phyloP scores from a whole-genome alignment of 2,329 filamentous ascomycete genomes.

The Ceratocystis alfenasii region DNA sequence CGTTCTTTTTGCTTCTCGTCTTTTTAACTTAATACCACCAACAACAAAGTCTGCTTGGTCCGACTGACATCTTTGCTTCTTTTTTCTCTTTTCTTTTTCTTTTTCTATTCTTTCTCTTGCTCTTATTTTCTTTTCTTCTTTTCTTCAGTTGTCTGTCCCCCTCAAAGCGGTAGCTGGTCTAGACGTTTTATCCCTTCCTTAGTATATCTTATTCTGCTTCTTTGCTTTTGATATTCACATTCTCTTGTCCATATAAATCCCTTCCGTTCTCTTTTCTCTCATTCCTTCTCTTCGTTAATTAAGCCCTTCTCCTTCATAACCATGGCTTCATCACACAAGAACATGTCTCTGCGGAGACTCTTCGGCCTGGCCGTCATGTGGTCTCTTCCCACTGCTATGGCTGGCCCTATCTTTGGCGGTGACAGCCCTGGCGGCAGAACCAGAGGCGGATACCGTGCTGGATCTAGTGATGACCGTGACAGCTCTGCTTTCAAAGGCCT shows the following conservation, averaged over 20 bases:
- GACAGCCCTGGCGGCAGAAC: not conserved
- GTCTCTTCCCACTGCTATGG: slow-evolving; percentile 25
- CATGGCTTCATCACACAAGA: slow-evolving; percentile 25
- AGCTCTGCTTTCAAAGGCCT: not conserved
- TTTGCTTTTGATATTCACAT: slow-evolving; percentile 1
- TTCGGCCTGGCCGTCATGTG: slow-evolving; percentile 25
- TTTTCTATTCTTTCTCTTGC: not conserved
- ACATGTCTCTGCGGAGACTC: slow-evolving; percentile 17
- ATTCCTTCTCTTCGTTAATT: not conserved
- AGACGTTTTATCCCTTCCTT: slow-evolving; percentile 9
- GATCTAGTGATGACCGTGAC: not conserved
- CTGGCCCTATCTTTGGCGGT: slow-evolving; percentile 25
- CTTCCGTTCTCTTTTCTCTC: not conserved
- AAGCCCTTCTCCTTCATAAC: not conserved
- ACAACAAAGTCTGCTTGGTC: no score
- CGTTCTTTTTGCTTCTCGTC: not conserved
- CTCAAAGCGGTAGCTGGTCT: slow-evolving; percentile 15
- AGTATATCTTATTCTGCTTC: not conserved
- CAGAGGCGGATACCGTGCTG: not conserved
- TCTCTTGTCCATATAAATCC: slow-evolving; percentile 4
- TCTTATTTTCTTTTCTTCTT: not conserved
- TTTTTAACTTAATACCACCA: slow-evolving; percentile 3
- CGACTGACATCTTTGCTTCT: not conserved
- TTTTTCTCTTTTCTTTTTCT: not conserved
- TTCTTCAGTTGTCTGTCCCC: slow-evolving; percentile 12